A percentile compares a stretch with the other conserved stretches of the same genome.
Conservation (phyloP, 495 filamentous ascomycete species). For the Aspergillus incahuasiensis region DNA sequence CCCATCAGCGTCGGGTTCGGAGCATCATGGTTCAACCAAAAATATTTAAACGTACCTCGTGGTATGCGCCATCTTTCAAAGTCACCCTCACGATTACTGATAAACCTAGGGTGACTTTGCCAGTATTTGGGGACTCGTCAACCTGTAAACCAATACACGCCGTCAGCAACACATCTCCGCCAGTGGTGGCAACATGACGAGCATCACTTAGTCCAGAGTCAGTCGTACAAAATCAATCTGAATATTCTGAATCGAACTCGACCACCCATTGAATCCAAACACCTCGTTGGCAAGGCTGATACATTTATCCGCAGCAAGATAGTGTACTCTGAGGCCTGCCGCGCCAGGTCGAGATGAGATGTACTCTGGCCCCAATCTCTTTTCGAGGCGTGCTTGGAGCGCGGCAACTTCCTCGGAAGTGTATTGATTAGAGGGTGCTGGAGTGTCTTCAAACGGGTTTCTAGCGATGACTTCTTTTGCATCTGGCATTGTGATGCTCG, state of each 20-base stretch:
- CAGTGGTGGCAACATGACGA: background rate
- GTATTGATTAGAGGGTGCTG: constrained; percentile 66
- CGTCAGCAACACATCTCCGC: constrained; percentile 22
- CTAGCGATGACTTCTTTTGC: constrained; percentile 27
- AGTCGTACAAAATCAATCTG: constrained; percentile 79
- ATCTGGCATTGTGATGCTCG: constrained; percentile 37
- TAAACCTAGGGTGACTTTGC: constrained; percentile 75
- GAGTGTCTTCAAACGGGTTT: constrained; percentile 76
- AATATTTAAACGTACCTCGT: constrained; percentile 56
- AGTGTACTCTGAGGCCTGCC: constrained; percentile 79
- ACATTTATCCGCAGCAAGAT: constrained; percentile 87
- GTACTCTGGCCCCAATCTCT: constrained; percentile 95
- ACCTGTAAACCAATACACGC: constrained; percentile 37
- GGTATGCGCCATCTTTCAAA: constrained; percentile 84
- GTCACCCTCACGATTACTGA: constrained; percentile 88
- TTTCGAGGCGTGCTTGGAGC: constrained; percentile 77
- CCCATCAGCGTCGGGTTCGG: background rate
- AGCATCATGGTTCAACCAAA: background rate
- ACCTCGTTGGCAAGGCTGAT: constrained; percentile 96
- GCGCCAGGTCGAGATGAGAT: constrained; percentile 79
- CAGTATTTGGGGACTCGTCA: constrained; percentile 54
- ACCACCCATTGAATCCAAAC: constrained; percentile 99
- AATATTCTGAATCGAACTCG: constrained; percentile 79
- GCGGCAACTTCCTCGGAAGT: constrained; percentile 89
- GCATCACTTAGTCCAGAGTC: background rate